Evolutionary conservation across 2,329 filamentous ascomycete species (phyloP).

Genomic region (Cucurbitaria berberidis): DNA sequence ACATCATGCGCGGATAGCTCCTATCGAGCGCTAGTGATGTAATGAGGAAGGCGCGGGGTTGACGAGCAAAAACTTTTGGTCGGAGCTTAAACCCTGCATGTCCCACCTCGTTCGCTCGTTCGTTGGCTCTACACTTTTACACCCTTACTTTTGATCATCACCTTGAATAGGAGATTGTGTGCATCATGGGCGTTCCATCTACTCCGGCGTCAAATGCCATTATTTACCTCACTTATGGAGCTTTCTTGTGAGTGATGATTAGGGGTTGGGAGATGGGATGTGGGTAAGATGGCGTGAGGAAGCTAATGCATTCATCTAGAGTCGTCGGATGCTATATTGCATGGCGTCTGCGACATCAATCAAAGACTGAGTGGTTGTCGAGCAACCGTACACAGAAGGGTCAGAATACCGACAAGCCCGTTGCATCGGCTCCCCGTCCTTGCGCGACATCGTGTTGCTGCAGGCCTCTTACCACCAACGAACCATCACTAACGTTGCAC

Average conservation of each 20-base stretch:
- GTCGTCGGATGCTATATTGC: constrained; percentile 66
- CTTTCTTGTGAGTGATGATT: constrained; percentile 70
- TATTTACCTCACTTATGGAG: constrained; percentile 79
- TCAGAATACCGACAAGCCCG: constrained; percentile 47
- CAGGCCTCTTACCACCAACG: background rate
- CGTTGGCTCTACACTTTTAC: constrained; percentile 10
- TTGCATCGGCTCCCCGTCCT: constrained; percentile 5
- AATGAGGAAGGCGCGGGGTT: constrained; percentile 29
- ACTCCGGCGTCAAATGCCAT: constrained; percentile 80
- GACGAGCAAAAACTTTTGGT: constrained; percentile 31
- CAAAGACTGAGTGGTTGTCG: constrained; percentile 73
- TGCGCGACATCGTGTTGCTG: constrained; percentile 6
- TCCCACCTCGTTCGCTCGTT: constrained; percentile 18
- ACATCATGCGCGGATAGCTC: constrained; percentile 25
- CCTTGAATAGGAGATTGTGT: constrained; percentile 4
- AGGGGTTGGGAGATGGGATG: constrained; percentile 1
- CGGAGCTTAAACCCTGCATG: constrained; percentile 28
- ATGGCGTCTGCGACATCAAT: constrained; percentile 65
- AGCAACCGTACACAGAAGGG: constrained; percentile 84
- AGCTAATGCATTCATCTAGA: constrained; percentile 51
- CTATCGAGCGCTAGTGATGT: constrained; percentile 30
- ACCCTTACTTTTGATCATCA: constrained; percentile 9
- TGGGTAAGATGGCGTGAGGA: constrained; percentile 6
- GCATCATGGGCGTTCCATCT: constrained; percentile 74
- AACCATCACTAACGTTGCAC: constrained; percentile 33